These are phyloP conservation scores for Apiospora marii DNA, from an alignment of 2,329 filamentous ascomycete species.

Conservation along the genomic window DNA sequence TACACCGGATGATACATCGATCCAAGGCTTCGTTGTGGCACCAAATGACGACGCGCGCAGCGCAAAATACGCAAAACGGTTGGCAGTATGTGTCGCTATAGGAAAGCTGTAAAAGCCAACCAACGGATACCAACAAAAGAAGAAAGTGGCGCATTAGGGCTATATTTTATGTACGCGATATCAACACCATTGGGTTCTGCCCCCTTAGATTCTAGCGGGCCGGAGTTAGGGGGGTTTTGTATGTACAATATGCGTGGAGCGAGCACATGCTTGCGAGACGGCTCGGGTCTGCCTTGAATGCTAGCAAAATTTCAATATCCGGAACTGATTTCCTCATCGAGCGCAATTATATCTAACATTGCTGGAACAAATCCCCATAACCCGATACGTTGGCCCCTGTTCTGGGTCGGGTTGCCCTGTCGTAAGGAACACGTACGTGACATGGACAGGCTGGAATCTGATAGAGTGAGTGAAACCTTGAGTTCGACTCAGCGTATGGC, in stretches of 20 bases:
- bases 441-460: background rate
- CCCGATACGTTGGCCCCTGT: background rate
- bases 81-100: background rate
- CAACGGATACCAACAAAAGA: constrained; percentile 18
- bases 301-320: background rate
- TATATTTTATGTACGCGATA: constrained; percentile 16
- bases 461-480: too few relatives aligned
- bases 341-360: too few relatives aligned
- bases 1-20: background rate
- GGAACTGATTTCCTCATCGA: background rate
- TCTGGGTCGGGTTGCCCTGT: too few relatives aligned
- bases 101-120: background rate
- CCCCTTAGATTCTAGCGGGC: constrained; percentile 15
- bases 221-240: constrained; percentile 11
- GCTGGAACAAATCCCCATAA: background rate
- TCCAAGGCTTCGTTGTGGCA: background rate
- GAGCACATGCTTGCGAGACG: background rate
- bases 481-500: too few relatives aligned
- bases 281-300: background rate
- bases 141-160: constrained; percentile 2
- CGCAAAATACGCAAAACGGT: background rate
- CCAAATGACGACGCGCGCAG: background rate
- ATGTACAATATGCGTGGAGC: constrained; percentile 5
- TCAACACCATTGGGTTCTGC: constrained; percentile 13
- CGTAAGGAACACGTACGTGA: too few relatives aligned